A percentile compares a stretch with the other conserved stretches of the same genome.
Evolutionary conservation across 2,329 filamentous ascomycete species (phyloP).

Genomic region (Pseudonectria foliicola): DNA sequence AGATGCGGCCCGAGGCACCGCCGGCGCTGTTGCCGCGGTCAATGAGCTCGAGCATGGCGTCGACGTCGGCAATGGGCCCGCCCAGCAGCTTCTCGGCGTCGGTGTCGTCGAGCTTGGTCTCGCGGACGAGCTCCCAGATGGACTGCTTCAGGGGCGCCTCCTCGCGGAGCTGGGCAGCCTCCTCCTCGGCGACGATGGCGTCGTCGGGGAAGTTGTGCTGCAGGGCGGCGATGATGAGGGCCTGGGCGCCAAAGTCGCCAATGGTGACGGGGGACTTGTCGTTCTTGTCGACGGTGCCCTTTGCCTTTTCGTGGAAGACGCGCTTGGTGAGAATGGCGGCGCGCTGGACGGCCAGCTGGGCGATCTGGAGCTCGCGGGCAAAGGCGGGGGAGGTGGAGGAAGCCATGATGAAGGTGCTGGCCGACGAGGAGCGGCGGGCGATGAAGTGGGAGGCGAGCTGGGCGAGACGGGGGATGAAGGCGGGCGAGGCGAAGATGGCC

Average conservation of each 20-base stretch:
- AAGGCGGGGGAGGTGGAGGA: slow-evolving; percentile 40
- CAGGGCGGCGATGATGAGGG: slow-evolving; percentile 87
- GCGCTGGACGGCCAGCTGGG: slow-evolving; percentile 82
- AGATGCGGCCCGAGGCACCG: slow-evolving; percentile 71
- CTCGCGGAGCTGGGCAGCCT: slow-evolving; percentile 70
- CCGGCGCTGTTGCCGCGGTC: slow-evolving; percentile 64
- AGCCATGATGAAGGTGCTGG: slow-evolving; percentile 25
- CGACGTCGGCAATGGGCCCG: slow-evolving; percentile 59
- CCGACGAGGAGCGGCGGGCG: slow-evolving; percentile 16
- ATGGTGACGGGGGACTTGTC: slow-evolving; percentile 97
- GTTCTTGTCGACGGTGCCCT: slow-evolving; percentile 83
- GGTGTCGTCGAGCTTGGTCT: slow-evolving; percentile 56
- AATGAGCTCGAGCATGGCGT: slow-evolving; percentile 60
- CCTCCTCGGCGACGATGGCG: slow-evolving; percentile 91
- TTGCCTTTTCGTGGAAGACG: slow-evolving; percentile 71
- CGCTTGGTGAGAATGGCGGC: slow-evolving; percentile 49
- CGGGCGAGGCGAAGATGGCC: slow-evolving; percentile 21
- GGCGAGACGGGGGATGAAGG: slow-evolving; percentile 21
- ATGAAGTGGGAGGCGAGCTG: slow-evolving; percentile 14
- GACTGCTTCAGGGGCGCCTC: slow-evolving; percentile 58
- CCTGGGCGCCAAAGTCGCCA: slow-evolving; percentile 95
- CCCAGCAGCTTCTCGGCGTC: slow-evolving; percentile 57
- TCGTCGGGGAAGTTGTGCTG: slow-evolving; percentile 84
- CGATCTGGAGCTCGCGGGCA: slow-evolving; percentile 71
- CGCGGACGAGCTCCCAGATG: slow-evolving; percentile 77